phyloP scores from a whole-genome alignment of 176 grass and related monocot genomes.

The Cenchrus fungigraminus region DNA sequence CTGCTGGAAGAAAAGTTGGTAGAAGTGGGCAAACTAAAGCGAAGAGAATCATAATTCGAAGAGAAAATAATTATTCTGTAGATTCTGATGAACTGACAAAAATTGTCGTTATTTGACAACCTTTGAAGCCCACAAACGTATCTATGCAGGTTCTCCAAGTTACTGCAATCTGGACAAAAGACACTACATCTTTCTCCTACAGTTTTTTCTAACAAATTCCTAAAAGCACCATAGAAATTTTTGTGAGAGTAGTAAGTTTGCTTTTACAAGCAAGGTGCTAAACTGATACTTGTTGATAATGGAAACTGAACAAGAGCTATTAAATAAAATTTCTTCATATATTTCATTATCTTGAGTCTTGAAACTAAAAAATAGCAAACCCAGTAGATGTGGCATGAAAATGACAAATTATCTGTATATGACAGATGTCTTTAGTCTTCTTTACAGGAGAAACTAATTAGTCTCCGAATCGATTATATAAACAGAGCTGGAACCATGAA shows the following conservation, averaged over 20 bases:
- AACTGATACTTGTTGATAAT: background rate
- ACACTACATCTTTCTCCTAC: background rate
- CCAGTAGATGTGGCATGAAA: background rate
- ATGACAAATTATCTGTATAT: background rate
- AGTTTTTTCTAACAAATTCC: background rate
- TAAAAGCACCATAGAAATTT: background rate
- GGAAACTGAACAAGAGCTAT: background rate
- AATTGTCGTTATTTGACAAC: background rate
- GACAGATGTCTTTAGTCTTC: background rate
- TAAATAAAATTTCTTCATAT: background rate
- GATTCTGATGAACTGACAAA: background rate
- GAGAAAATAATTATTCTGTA: background rate
- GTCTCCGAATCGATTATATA: background rate
- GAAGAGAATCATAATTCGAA: background rate
- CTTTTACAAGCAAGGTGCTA: background rate
- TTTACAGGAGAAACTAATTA: background rate
- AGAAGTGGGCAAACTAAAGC: too few relatives aligned
- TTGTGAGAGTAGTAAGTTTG: background rate
- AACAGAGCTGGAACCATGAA: background rate
- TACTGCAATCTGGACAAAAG: background rate
- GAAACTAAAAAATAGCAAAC: slow-evolving; percentile 4
- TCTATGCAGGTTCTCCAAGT: background rate
- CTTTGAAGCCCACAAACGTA: background rate
- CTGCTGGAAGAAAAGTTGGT: background rate
- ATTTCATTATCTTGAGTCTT: background rate